These are phyloP conservation scores for Alternaria atra DNA, from an alignment of 2,329 filamentous ascomycete genomes.

Conservation along the genomic window DNA sequence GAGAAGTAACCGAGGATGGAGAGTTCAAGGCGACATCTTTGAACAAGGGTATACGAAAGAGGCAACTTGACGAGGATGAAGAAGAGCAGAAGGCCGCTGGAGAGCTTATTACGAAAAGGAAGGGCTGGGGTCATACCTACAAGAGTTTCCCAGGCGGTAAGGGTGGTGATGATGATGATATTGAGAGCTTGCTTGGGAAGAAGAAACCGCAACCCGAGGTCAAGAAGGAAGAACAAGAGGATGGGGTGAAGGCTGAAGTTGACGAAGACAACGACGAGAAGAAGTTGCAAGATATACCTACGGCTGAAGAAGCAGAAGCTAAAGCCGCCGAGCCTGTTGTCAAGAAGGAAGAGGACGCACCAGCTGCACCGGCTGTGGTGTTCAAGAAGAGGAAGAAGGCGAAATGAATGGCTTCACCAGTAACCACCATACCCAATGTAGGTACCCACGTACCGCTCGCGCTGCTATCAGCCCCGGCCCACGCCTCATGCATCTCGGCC, in stretches of 20 bases:
- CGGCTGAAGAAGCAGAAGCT: constrained; percentile 37
- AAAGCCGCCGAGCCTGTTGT: constrained; percentile 23
- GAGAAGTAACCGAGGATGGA: constrained; percentile 55
- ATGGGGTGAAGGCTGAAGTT: constrained; percentile 30
- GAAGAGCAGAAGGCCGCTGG: constrained; percentile 69
- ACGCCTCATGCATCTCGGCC: neutral
- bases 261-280: constrained; percentile 27
- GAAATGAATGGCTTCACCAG: constrained; percentile 40
- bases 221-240: constrained; percentile 56
- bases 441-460: neutral
- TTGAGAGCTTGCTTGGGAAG: constrained; percentile 66
- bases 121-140: constrained; percentile 57
- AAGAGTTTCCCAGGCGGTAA: constrained; percentile 56
- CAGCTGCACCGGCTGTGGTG: constrained; percentile 61
- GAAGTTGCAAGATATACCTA: constrained; percentile 37
- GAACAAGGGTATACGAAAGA: constrained; percentile 69
- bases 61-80: constrained; percentile 67
- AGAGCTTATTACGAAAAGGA: constrained; percentile 53
- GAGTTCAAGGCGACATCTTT: constrained; percentile 55
- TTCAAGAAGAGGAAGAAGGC: constrained; percentile 85
- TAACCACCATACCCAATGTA: neutral
- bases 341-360: constrained; percentile 34
- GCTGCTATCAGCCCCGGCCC: neutral
- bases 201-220: constrained; percentile 38
- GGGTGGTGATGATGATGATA: constrained; percentile 70